Conservation (phyloP, 2,329 filamentous ascomycete species). For the Aureobasidium sp. region DNA sequence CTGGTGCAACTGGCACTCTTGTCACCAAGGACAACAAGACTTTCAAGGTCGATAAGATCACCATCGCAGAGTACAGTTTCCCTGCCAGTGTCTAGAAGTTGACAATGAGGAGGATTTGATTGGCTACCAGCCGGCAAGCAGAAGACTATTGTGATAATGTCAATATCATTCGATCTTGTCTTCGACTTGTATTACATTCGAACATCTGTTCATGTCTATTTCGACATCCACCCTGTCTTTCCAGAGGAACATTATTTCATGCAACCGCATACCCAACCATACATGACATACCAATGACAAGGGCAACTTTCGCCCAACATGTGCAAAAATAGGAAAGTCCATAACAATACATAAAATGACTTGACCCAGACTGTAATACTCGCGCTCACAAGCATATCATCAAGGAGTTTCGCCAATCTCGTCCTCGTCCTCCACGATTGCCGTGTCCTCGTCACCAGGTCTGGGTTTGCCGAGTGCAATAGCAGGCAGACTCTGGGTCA, state of each 20-base stretch:
- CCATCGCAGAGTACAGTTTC: conserved; percentile 1
- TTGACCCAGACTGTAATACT: neutral
- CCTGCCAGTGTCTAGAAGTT: neutral
- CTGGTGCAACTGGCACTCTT: conserved; percentile 5
- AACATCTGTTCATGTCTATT: neutral
- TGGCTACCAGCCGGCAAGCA: neutral
- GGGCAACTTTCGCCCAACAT: neutral
- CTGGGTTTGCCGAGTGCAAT: conserved; percentile 1
- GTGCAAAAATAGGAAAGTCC: neutral
- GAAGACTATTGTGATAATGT: neutral
- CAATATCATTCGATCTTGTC: neutral
- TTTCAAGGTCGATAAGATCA: conserved; percentile 14
- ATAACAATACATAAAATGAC: neutral
- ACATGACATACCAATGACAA: neutral
- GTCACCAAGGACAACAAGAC: conserved; percentile 15
- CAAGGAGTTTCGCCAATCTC: conserved; percentile 20
- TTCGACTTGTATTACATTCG: neutral
- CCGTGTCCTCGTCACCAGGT: neutral
- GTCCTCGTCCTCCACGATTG: conserved; percentile 5
- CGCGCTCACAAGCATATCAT: neutral
- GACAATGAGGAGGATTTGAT: neutral
- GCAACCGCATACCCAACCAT: neutral
- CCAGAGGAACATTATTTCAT: neutral
- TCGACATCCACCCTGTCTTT: neutral
- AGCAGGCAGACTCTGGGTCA: conserved; percentile 16